Evolutionary conservation across 768 basidiomycete species (phyloP), one percentile per base, ranked within the genome.

Genomic region (Russula sp.): DNA sequence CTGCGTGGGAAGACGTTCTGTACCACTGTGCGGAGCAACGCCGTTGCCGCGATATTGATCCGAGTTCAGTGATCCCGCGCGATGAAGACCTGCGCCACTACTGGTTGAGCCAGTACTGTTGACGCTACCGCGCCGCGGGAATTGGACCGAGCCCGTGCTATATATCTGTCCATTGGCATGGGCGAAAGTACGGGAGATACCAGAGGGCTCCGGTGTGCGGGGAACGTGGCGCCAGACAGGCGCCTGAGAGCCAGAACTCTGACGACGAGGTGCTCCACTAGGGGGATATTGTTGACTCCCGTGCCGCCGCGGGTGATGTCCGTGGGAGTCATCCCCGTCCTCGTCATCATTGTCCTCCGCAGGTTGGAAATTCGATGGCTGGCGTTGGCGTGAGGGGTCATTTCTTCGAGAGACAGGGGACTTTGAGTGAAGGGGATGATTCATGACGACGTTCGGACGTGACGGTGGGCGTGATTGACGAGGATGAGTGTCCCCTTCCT

Each of bases 91-190:
- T 38, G 42, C 49, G 42, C 59, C 47, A 10, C 59, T 64, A 16
- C 59, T 47, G 29, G 39, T 29, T 25, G 62, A 63, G 22, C 61
- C 62, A 11, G 48, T 61, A 34, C 63, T 61, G 42, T 64, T 64
- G 41, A 64, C 49, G 32, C 63, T 64, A 2, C 63, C 49, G n/a
- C 42, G 76, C 74, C 1, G 77, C 75, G 62, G 70, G 69, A 22
- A 63, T 74, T 82, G 48, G 51, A 85, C 11, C 59, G 70, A 43
- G 73, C 25, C 29, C n/a, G 46, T 13, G 39, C 7, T 47, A 76
- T 5, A 71, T 74, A 18, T 79, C 83, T 65, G 69, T 67, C 22
- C 68, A 73, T 29, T 83, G 42, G 63, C 63, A 29, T 62, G 54
- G 36, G 59, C 48, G 2, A 64, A 34, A 41, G 63, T 62, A 46